phyloP scores from a whole-genome alignment of 225 moss, liverwort and hornwort genomes.

The Physcomitrium patens region DNA sequence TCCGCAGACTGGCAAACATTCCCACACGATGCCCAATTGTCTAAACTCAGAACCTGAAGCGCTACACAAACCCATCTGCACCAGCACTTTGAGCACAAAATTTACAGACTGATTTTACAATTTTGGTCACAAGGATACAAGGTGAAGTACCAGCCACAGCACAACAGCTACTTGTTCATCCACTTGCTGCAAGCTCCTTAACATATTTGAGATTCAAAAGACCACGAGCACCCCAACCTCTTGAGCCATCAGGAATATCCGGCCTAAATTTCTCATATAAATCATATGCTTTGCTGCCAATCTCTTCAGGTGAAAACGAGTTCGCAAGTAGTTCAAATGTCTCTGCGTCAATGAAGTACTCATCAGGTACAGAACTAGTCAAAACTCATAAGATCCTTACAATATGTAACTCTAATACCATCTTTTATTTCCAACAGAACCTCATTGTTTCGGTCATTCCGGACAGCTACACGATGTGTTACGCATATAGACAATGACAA shows the following conservation, averaged over 20 bases:
- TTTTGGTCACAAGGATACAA: conserved; percentile 29
- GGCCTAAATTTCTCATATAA: conserved; percentile 71
- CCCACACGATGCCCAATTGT: conserved; percentile 8
- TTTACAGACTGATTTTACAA: conserved; percentile 49
- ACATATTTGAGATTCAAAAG: conserved; percentile 57
- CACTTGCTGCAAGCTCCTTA: conserved; percentile 50
- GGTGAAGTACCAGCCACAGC: conserved; percentile 13
- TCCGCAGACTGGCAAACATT: conserved; percentile 17
- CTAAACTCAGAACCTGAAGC: conserved; percentile 2
- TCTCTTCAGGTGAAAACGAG: conserved; percentile 52
- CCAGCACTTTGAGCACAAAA: conserved; percentile 35
- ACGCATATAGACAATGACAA: too few species aligned
- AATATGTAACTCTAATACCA: too few species aligned
- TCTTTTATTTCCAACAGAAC: too few species aligned
- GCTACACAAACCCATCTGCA: conserved; percentile 34
- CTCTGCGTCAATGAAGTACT: conserved; percentile 38
- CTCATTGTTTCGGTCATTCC: too few species aligned
- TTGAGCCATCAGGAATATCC: conserved; percentile 48
- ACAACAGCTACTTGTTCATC: conserved; percentile 17
- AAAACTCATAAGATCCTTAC: not conserved
- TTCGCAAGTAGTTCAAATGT: conserved; percentile 57
- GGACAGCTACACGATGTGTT: too few species aligned
- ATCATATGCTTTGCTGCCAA: conserved; percentile 52
- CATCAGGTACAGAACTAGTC: not conserved
- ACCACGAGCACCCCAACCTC: conserved; percentile 66